Conservation (phyloP, 192 early-diverging fungal genomes). For the Dissophora ornata region DNA sequence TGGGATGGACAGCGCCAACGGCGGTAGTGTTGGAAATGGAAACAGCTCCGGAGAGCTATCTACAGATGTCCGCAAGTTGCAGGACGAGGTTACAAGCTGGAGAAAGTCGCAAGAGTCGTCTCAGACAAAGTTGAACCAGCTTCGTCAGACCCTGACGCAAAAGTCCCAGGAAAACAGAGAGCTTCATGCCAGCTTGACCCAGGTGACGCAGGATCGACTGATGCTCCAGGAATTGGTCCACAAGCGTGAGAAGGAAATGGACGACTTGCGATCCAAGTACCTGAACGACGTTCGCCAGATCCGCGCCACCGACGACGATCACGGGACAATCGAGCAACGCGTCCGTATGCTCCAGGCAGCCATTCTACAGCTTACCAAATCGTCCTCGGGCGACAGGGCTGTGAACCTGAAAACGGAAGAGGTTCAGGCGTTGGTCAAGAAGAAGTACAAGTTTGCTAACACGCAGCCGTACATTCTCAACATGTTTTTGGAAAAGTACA, state of each 20-base stretch:
- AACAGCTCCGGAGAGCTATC: conserved; percentile 4
- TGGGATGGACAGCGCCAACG: conserved; percentile 19
- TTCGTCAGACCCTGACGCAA: conserved; percentile 32
- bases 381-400: conserved; percentile 39
- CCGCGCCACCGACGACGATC: conserved; percentile 60
- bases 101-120: conserved; percentile 43
- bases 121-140: conserved; percentile 33
- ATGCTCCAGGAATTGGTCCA: conserved; percentile 47
- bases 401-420: conserved; percentile 49
- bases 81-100: conserved; percentile 44
- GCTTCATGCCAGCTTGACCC: conserved; percentile 21
- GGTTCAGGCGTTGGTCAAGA: conserved; percentile 39
- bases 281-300: conserved; percentile 55
- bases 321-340: conserved; percentile 52
- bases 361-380: conserved; percentile 49
- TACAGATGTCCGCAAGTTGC: conserved; percentile 39
- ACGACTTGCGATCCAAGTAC: conserved; percentile 49
- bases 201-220: conserved; percentile 46
- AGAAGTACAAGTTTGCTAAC: conserved; percentile 50
- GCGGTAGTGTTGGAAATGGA: background rate
- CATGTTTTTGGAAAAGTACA: conserved; percentile 64
- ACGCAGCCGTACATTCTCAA: conserved; percentile 54
- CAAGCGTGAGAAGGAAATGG: conserved; percentile 54
- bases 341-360: conserved; percentile 54
- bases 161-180: conserved; percentile 55